These are phyloP conservation scores for Venturiaceae sp. DNA, from an alignment of 2,329 filamentous ascomycete species.

Conservation along the genomic window DNA sequence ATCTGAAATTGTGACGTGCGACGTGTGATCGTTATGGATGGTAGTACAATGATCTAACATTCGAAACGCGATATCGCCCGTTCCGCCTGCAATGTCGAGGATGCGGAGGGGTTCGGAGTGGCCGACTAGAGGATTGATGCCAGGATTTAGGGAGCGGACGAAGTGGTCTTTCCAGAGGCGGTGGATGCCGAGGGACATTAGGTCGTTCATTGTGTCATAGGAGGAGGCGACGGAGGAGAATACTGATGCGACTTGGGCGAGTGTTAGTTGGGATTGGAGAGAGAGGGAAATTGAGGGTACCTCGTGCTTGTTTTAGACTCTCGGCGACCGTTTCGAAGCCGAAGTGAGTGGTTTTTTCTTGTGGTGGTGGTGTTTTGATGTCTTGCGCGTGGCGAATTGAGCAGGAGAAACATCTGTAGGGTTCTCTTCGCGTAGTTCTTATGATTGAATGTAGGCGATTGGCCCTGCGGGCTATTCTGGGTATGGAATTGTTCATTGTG, in stretches of 20 bases:
- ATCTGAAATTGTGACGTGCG: slow-evolving; percentile 83
- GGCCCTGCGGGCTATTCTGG: background rate
- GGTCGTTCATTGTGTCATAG: slow-evolving; percentile 98
- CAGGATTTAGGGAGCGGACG: slow-evolving; percentile 82
- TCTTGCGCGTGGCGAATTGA: slow-evolving; percentile 29
- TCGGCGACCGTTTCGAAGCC: slow-evolving; percentile 81
- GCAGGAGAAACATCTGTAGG: slow-evolving; percentile 39
- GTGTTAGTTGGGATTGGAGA: slow-evolving; percentile 6
- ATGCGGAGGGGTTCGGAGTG: slow-evolving; percentile 58
- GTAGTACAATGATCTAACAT: slow-evolving; percentile 80
- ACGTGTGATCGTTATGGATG: slow-evolving; percentile 69
- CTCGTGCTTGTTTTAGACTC: slow-evolving; percentile 61
- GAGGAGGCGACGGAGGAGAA: slow-evolving; percentile 92
- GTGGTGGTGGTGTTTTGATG: slow-evolving; percentile 32
- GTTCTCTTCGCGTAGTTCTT: background rate
- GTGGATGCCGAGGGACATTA: slow-evolving; percentile 97
- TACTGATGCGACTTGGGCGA: slow-evolving; percentile 62
- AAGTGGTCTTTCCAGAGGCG: slow-evolving; percentile 97
- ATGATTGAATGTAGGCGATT: background rate
- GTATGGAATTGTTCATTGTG: slow-evolving; percentile 6
- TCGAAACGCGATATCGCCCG: slow-evolving; percentile 95
- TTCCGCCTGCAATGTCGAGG: slow-evolving; percentile 93
- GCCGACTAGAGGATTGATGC: slow-evolving; percentile 43
- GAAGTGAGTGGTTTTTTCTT: slow-evolving; percentile 66
- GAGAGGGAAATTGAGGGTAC: slow-evolving; percentile 26